A percentile compares a stretch with the other conserved stretches of the same genome.
Conservation (phyloP, 2,329 filamentous ascomycete genomes). For the Huntiella bhutanensis region DNA sequence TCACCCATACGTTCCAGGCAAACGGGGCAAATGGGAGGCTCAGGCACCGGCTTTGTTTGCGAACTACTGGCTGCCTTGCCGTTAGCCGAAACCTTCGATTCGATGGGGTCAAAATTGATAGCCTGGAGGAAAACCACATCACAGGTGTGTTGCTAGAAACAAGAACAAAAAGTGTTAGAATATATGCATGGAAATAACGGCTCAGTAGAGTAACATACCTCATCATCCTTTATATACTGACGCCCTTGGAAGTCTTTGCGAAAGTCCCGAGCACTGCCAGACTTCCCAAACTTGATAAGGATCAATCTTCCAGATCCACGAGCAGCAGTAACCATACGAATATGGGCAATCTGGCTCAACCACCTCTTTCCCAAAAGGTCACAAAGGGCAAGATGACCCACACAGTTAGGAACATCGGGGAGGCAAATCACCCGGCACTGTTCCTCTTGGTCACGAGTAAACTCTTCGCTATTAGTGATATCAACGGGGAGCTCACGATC, state of each 20-base stretch:
- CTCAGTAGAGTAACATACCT: constrained; percentile 10
- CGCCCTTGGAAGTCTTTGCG: constrained; percentile 79
- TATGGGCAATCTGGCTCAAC: constrained; percentile 73
- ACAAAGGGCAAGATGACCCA: constrained; percentile 76
- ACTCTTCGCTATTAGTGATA: background rate
- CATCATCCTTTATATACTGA: constrained; percentile 53
- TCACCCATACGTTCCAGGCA: constrained; percentile 98
- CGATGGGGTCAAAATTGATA: constrained; percentile 60
- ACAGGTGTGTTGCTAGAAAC: constrained; percentile 63
- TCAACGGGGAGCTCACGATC: constrained; percentile 13
- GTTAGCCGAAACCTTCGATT: constrained; percentile 18
- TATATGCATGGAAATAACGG: background rate
- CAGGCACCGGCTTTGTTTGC: constrained; percentile 64
- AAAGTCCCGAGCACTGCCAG: constrained; percentile 58
- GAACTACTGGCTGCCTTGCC: constrained; percentile 17
- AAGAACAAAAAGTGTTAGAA: constrained; percentile 12
- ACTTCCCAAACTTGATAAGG: constrained; percentile 76
- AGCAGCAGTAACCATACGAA: constrained; percentile 81
- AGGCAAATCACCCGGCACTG: constrained; percentile 74
- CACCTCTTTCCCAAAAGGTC: constrained; percentile 83
- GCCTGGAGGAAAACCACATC: constrained; percentile 89
- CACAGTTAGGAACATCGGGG: constrained; percentile 82
- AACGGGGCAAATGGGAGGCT: constrained; percentile 88
- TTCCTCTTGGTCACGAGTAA: constrained; percentile 31
- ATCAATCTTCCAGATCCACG: constrained; percentile 86